Evolutionary conservation across 2,329 filamentous ascomycete species (phyloP), one percentile per base, ranked within the genome.

Genomic region (Ophiostoma novo-ulmi): DNA sequence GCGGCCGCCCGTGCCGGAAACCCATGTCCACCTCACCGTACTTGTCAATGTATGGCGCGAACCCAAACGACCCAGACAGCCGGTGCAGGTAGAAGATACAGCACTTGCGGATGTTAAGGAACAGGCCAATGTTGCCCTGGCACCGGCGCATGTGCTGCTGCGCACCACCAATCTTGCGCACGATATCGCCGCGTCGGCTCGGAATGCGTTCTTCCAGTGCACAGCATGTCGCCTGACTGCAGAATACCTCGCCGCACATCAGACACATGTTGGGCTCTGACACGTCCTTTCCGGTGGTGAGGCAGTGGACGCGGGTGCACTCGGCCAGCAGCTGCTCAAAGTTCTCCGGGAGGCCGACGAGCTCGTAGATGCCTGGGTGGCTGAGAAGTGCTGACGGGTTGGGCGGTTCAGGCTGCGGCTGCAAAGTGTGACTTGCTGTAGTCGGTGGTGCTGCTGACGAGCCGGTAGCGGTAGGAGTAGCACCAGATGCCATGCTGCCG

Each of bases 41-140:
- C 78, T 92, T 91, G 80, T 99, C 95, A 74, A 98, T 90, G 79
- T 98, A 99, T 0, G 95, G 95, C 4, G 95, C 94, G 61, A 90
- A 87, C 74, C 90, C 89, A 82, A 91, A 99, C 36, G 91, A 93
- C 55, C 95, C 95, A 66, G 91, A 91, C 41, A 85, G 83, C 72
- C 90, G 88, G 80, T 97, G 93, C 70, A 97, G 83, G 79, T 97
- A 97, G 72, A 97, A 88, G 58, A 97, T 89, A 75, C 91, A 92
- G 81, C 96, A 98, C 82, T 98, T 98, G 75, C 95, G 91, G 75
- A 99, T 94, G 79, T 97, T 97, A 79, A 99, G 90, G 82, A 96
- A 98, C 44, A 97, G 83, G n/a, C 95, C 95, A 67, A 97, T 89
- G 75, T 93, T 93, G 73, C 89, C 88, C 77, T 95, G 93, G 79